Conservation (phyloP, 139 green algal species). For the Trebouxia sp. region DNA sequence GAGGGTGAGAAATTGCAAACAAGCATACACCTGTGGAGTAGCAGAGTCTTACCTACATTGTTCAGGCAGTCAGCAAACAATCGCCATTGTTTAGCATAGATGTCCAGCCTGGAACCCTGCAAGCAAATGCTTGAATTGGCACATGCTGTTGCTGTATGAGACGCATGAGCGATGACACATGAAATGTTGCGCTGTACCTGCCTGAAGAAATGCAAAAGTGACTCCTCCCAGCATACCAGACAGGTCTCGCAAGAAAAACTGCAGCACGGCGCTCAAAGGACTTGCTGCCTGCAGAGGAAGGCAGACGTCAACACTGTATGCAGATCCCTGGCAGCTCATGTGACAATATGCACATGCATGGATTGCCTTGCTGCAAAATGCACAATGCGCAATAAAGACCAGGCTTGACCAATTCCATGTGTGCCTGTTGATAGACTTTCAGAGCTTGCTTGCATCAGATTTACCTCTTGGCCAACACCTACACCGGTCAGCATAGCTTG, state of each 20-base stretch:
- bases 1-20: neutral
- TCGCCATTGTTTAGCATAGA: slow-evolving; percentile 76
- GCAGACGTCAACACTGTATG: neutral
- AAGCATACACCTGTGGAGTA: neutral
- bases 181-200: neutral
- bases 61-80: slow-evolving; percentile 73
- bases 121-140: neutral
- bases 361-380: neutral
- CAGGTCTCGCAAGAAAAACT: slow-evolving; percentile 75
- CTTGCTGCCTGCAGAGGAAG: slow-evolving; percentile 56
- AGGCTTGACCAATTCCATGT: too few relatives aligned
- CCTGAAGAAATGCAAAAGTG: slow-evolving; percentile 63
- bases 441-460: neutral
- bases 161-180: neutral
- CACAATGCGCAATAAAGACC: too few relatives aligned
- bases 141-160: neutral
- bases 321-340: neutral
- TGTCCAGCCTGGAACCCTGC: slow-evolving; percentile 52
- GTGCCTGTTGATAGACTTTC: neutral
- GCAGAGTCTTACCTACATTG: slow-evolving; percentile 44
- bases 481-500: slow-evolving; percentile 72
- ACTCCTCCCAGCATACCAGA: slow-evolving; percentile 70
- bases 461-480: slow-evolving; percentile 64
- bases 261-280: slow-evolving; percentile 58
- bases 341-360: neutral